Evolutionary conservation across 164 flowering plant species (phyloP).

Genomic region (Amborella trichopoda): DNA sequence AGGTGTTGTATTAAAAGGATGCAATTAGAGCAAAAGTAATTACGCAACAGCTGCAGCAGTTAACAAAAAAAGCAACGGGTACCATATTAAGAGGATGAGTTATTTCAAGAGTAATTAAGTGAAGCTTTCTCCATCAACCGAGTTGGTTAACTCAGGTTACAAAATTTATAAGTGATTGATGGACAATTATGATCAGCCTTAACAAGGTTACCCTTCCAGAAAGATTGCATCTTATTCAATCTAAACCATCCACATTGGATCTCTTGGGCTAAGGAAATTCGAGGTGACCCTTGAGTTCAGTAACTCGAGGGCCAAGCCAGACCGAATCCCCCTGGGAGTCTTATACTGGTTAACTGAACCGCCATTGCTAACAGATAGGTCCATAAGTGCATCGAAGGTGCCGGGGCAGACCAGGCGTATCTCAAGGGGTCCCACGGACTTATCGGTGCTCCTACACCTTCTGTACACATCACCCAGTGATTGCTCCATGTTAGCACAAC

Average conservation of each 20-base stretch:
- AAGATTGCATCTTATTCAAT: too few relatives aligned
- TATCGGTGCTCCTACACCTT: constrained; percentile 47
- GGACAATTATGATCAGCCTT: too few relatives aligned
- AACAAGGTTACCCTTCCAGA: too few relatives aligned
- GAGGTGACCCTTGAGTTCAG: constrained; percentile 45
- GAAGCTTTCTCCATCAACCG: too few relatives aligned
- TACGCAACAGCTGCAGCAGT: too few relatives aligned
- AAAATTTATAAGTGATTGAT: too few relatives aligned
- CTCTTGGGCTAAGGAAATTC: constrained; percentile 35
- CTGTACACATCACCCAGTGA: constrained; percentile 54
- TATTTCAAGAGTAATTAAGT: too few relatives aligned
- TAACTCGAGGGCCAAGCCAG: constrained; percentile 33
- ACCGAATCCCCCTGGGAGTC: constrained; percentile 71
- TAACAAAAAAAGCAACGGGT: too few relatives aligned
- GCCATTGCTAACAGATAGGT: constrained; percentile 46
- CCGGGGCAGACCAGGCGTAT: constrained; percentile 62
- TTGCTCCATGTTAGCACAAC: constrained; percentile 62
- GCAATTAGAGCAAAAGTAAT: too few relatives aligned
- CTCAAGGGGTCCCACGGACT: constrained; percentile 71
- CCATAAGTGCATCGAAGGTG: constrained; percentile 69
- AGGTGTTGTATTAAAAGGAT: too few relatives aligned
- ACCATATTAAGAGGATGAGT: too few relatives aligned
- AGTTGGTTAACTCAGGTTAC: too few relatives aligned
- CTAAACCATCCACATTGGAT: not conserved
- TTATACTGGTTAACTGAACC: constrained; percentile 82